These are phyloP conservation scores for Salvia miltiorrhiza DNA, from an alignment of 257 asterid species.

Conservation along the genomic window DNA sequence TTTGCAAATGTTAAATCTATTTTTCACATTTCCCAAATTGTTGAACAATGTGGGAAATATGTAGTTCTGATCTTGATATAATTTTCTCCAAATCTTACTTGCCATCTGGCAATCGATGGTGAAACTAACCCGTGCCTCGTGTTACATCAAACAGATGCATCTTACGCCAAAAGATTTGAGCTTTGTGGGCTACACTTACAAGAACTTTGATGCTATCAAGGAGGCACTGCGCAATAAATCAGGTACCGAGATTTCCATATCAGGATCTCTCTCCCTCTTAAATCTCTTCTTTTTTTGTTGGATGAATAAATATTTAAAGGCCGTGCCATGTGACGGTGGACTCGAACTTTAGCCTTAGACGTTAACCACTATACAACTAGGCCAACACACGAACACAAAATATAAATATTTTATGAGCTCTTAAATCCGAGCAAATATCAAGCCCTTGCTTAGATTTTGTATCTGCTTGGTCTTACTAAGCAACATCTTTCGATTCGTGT, in stretches of 20 bases:
- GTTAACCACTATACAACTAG: too few species aligned
- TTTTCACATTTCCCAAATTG: background rate
- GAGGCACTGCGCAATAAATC: slow-evolving; percentile 78
- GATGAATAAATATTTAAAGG: too few species aligned
- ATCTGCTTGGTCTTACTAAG: background rate
- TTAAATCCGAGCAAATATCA: too few species aligned
- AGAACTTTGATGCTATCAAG: slow-evolving; percentile 93
- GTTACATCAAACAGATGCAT: slow-evolving; percentile 43
- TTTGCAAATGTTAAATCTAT: background rate
- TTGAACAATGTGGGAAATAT: slow-evolving; percentile 1
- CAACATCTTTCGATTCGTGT: background rate
- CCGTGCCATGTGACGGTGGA: too few species aligned
- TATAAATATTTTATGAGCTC: too few species aligned
- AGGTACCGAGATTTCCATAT: slow-evolving; percentile 36
- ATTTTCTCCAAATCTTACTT: background rate
- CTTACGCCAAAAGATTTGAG: slow-evolving; percentile 83
- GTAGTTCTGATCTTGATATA: slow-evolving; percentile 2
- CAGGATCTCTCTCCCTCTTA: background rate
- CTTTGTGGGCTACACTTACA: slow-evolving; percentile 96
- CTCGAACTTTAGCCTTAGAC: too few species aligned
- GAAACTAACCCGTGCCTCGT: slow-evolving; percentile 25
- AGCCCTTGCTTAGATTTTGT: background rate
- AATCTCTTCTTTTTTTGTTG: too few species aligned
- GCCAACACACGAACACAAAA: too few species aligned
- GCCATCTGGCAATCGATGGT: slow-evolving; percentile 13